Conservation (phyloP, 345 rosid species). For the Arabis alpina region DNA sequence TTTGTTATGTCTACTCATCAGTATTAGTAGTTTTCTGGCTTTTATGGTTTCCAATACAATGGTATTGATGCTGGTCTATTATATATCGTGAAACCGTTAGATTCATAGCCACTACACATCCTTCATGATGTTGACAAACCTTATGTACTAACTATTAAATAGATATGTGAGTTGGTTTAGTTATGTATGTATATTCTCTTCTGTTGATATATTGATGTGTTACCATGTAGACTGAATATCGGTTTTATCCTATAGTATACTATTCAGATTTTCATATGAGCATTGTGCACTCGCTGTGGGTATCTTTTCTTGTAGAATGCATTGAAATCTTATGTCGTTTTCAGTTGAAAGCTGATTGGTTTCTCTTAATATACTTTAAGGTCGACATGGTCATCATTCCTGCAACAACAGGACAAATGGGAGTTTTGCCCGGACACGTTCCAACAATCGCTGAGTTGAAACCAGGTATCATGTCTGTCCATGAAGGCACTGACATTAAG, state of each 20-base stretch:
- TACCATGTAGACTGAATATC: neutral
- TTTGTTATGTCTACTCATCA: constrained; percentile 15
- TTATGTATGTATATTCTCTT: neutral
- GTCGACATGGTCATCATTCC: constrained; percentile 97
- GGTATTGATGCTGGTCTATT: neutral
- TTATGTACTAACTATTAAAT: neutral
- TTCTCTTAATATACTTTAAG: constrained; percentile 44
- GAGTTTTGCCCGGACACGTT: constrained; percentile 88
- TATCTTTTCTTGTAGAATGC: constrained; percentile 5
- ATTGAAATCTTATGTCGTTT: neutral
- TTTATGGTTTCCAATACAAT: neutral
- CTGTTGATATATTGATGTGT: constrained; percentile 13
- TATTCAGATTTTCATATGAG: no score
- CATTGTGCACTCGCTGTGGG: no score
- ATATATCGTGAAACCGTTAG: neutral
- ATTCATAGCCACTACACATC: neutral
- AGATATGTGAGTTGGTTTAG: neutral
- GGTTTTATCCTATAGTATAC: neutral
- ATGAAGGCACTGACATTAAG: constrained; percentile 70
- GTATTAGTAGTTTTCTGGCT: neutral
- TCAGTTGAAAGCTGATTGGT: constrained; percentile 27
- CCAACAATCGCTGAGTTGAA: constrained; percentile 87
- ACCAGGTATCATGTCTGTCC: constrained; percentile 88
- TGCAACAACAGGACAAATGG: constrained; percentile 93
- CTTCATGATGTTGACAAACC: neutral